Base-by-base conservation (phyloP, 768 basidiomycete genomes). In the Lentinula aciculospora region DNA sequence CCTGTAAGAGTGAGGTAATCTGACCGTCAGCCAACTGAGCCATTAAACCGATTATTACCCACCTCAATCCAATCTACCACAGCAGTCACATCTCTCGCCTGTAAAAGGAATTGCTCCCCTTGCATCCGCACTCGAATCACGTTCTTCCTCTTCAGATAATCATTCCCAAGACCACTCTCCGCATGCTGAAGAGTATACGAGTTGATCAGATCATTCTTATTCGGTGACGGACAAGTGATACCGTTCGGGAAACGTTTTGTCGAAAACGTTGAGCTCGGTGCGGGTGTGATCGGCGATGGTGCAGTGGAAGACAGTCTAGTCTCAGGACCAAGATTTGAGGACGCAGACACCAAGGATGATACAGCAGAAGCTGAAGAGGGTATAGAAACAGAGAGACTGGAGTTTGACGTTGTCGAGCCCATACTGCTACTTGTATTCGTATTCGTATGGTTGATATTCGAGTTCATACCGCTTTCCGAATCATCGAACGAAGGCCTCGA, bases 41-140 rank as follows among this genome's bases (percentile, higher is more conserved):
- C 46, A 49, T 53, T 31, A 29, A 8, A 60, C 23, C 9, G 4
- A 21, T 12, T 8, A 46, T 31, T 36, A 66, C 76, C 57, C 63
- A 93, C 92, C 85, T 99, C 96, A 60, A 99, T 95, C 94, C 96
- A 95, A 55, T 88, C 84, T 56, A 98, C 92, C 1, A 98, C 95
- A 27, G 85, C 83, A 44, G 84, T 79, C 37, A 94, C 86, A 66
- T 90, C 87, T 50, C 79, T 82, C 2, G 92, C 91, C 72, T 99
- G 96, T 64, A 99, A 65, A 63, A 99, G 74, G 72, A 99, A 99
- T 73, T 99, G 97, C 75, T 98, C 92, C 12, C 96, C 97, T 69
- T 97, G 94, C 62, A 94, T 75, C 58, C 96, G 74, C 28, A 98
- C 83, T 21, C 97, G 80, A 32, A 98, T 94, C 45, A 98, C 96